phyloP scores from a whole-genome alignment of 345 rosid species.

The Eucalyptus erythrocorys region DNA sequence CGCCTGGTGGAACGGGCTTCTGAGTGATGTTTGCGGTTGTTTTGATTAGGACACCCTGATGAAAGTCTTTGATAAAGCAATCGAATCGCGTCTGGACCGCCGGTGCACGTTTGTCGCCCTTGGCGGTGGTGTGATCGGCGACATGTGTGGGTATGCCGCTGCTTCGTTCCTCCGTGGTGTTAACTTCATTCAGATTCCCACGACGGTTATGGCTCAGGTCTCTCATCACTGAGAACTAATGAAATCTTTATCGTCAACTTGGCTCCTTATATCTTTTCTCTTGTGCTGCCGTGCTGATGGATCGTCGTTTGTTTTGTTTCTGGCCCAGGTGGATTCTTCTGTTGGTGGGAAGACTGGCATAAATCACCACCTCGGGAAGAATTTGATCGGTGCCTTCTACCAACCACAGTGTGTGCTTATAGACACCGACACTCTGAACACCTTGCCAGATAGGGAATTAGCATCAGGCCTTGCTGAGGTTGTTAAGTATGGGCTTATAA shows the following conservation, averaged over 20 bases:
- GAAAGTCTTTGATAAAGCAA: constrained; percentile 96
- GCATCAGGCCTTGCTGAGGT: constrained; percentile 96
- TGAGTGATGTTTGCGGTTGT: background rate
- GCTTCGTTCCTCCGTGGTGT: constrained; percentile 96
- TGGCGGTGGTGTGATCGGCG: constrained; percentile 98
- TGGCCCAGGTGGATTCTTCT: constrained; percentile 83
- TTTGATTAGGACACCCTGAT: constrained; percentile 56
- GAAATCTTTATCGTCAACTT: background rate
- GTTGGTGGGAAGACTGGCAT: constrained; percentile 99
- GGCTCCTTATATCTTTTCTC: background rate
- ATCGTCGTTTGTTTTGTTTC: background rate
- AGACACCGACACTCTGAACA: constrained; percentile 82
- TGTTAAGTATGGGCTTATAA: constrained; percentile 89
- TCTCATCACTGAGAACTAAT: background rate
- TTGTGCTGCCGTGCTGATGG: background rate
- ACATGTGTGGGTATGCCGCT: constrained; percentile 98
- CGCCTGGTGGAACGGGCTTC: background rate
- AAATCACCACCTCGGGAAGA: constrained; percentile 91
- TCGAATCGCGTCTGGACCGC: constrained; percentile 77
- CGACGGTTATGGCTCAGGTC: constrained; percentile 99
- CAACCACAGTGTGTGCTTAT: constrained; percentile 94
- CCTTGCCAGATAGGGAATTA: constrained; percentile 84
- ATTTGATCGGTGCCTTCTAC: constrained; percentile 95
- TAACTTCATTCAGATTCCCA: constrained; percentile 96
- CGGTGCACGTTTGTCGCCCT: constrained; percentile 88